phyloP scores from a whole-genome alignment of 78 protist genomes.

The Polysphondylium violaceum region DNA sequence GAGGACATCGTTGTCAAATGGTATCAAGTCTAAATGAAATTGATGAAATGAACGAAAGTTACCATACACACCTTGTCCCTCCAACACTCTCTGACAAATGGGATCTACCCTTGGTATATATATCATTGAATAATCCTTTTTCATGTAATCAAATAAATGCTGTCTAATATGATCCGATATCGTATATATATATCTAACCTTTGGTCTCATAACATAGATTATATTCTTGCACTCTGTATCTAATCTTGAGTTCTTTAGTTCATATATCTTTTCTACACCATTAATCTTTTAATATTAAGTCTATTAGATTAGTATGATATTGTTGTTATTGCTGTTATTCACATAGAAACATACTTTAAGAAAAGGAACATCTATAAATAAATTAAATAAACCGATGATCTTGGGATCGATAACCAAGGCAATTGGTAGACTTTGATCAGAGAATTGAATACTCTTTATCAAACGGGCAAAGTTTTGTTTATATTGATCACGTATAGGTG shows the following conservation, averaged over 20 bases:
- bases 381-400: slow-evolving; percentile 89
- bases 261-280: slow-evolving; percentile 90
- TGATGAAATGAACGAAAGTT: slow-evolving; percentile 18
- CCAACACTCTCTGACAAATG: slow-evolving; percentile 87
- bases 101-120: slow-evolving; percentile 88
- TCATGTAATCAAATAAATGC: slow-evolving; percentile 32
- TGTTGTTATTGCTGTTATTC: background rate
- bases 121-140: slow-evolving; percentile 59
- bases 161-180: slow-evolving; percentile 42
- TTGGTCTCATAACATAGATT: slow-evolving; percentile 89
- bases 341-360: slow-evolving; percentile 49
- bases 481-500: slow-evolving; percentile 25
- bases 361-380: slow-evolving; percentile 79
- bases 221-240: slow-evolving; percentile 54
- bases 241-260: slow-evolving; percentile 65
- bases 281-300: slow-evolving; percentile 27
- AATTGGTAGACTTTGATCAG: slow-evolving; percentile 1
- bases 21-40: slow-evolving; percentile 86
- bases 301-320: background rate
- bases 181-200: slow-evolving; percentile 28
- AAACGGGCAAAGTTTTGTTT: background rate
- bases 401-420: slow-evolving; percentile 91
- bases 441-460: slow-evolving; percentile 2
- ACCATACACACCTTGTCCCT: slow-evolving; percentile 88
- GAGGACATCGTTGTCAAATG: slow-evolving; percentile 93